Evolutionary conservation across 179 eudicot species (phyloP), one percentile per base, ranked within the genome.

Genomic region (Pouteria campechiana): DNA sequence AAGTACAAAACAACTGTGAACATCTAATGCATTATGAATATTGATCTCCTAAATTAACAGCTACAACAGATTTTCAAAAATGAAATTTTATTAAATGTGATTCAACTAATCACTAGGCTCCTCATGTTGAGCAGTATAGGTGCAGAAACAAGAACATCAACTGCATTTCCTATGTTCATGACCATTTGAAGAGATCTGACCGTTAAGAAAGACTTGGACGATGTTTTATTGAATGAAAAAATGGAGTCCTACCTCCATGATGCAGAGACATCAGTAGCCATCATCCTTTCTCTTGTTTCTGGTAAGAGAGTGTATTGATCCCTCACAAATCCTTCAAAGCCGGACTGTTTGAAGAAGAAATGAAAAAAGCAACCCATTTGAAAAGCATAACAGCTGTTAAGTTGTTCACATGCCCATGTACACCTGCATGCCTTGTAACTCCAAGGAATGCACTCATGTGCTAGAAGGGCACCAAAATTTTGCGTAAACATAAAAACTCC

Each of bases 241-340:
- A 49, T 0, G 7, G 24, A 6, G 40, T 3, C 39, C 12, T 70
- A 90, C 98, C 81, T 79, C 98, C 98, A 90, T 14, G 82, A 68
- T 30, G 94, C 98, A 54, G 87, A 59, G 53, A 90, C 73, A 39
- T 75, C 81, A 2, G 96, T 90, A 54, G 95, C 95, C 67, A 90
- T 67, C 74, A 90, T 68, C 69, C 98, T 86, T 59, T 90, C 98
- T 4, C 83, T 64, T 41, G 98, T 86, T 47, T 90, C 98, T 24
- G 96, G 95, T 46, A 90, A 52, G 36, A 86, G 65, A 15, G 98
- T 90, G 63, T 74, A 67, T 41, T 70, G 73, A 67, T 90, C 98
- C 66, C 94, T 68, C 23, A 82, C 35, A 44, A 65, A 90, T 55
- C 98, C 88, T 75, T 86, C 98, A 73, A 90, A 90, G 41, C 98